Percentiles rank a stretch among this genome's conserved stretches.
Evolutionary conservation across 1,139 yeast genomes (phyloP).

Genomic region (Arxiozyma telluris): DNA sequence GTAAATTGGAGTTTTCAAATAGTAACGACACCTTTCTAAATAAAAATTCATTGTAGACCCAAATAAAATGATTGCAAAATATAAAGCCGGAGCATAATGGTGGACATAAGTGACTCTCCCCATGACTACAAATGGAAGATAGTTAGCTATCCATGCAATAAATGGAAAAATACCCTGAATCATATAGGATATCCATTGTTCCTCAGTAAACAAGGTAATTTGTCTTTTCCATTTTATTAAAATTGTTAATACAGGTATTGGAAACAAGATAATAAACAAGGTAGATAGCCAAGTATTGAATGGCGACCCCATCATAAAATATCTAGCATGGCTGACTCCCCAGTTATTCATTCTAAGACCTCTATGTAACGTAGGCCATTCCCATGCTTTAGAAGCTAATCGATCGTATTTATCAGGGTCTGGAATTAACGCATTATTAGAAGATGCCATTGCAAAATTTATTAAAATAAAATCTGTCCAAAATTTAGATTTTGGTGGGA

Average conservation of each 20-base stretch:
- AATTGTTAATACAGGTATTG: slow-evolving; percentile 34
- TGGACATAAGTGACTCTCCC: slow-evolving; percentile 78
- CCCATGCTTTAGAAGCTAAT: slow-evolving; percentile 69
- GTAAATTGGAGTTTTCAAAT: slow-evolving; percentile 30
- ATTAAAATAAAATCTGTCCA: slow-evolving; percentile 62
- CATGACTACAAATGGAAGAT: slow-evolving; percentile 65
- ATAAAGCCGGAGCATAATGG: slow-evolving; percentile 74
- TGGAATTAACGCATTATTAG: slow-evolving; percentile 67
- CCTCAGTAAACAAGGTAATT: slow-evolving; percentile 21
- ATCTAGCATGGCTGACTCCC: slow-evolving; percentile 40
- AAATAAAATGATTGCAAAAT: slow-evolving; percentile 60
- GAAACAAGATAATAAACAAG: slow-evolving; percentile 28
- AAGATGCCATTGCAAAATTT: slow-evolving; percentile 71
- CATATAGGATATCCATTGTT: slow-evolving; percentile 30
- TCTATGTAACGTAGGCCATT: slow-evolving; percentile 59
- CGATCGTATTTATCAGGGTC: slow-evolving; percentile 60
- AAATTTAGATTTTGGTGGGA: slow-evolving; percentile 59
- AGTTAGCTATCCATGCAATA: slow-evolving; percentile 65
- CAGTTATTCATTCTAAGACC: slow-evolving; percentile 70
- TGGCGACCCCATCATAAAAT: slow-evolving; percentile 60
- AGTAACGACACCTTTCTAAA: slow-evolving; percentile 16
- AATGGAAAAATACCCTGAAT: slow-evolving; percentile 57
- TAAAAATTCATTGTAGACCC: slow-evolving; percentile 48
- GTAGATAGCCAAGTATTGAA: slow-evolving; percentile 56
- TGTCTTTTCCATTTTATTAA: slow-evolving; percentile 60